These are phyloP conservation scores for Pleurotus eryngii DNA, from an alignment of 768 basidiomycete species.

Conservation along the genomic window DNA sequence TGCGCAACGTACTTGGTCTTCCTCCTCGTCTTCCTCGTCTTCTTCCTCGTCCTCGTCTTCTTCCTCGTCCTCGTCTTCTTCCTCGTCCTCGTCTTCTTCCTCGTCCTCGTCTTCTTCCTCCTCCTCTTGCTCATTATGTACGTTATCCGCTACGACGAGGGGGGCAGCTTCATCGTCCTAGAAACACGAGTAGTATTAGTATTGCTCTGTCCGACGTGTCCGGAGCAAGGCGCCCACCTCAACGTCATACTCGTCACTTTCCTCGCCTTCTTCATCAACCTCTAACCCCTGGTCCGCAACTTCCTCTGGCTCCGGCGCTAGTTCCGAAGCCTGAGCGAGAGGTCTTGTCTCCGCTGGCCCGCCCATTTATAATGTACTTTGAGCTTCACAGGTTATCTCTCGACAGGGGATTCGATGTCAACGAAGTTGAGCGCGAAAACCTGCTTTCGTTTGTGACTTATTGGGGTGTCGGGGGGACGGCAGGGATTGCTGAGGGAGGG, in stretches of 20 bases:
- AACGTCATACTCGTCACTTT: slow-evolving; percentile 15
- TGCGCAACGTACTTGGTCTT: slow-evolving; percentile 15
- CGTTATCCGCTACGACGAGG: slow-evolving; percentile 26
- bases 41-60: slow-evolving; percentile 28
- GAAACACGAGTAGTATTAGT: neutral
- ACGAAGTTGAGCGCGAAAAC: too few relatives aligned
- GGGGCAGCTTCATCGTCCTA: neutral
- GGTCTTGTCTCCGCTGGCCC: neutral
- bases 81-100: slow-evolving; percentile 27
- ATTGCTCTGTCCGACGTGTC: neutral
- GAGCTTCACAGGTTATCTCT: neutral
- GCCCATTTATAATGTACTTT: too few relatives aligned
- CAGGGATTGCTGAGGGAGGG: neutral
- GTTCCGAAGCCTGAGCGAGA: neutral
- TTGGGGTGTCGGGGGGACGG: neutral
- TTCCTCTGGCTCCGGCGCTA: slow-evolving; percentile 1
- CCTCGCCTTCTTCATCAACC: slow-evolving; percentile 13
- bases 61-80: slow-evolving; percentile 23
- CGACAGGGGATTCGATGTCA: neutral
- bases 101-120: slow-evolving; percentile 22
- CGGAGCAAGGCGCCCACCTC: slow-evolving; percentile 7
- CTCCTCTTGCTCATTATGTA: slow-evolving; percentile 24
- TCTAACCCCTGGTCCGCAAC: slow-evolving; percentile 12
- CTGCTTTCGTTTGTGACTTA: neutral
- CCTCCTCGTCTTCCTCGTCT: slow-evolving; percentile 24